Conservation (phyloP, 2,329 filamentous ascomycete genomes). For the Apiospora saccharicola region DNA sequence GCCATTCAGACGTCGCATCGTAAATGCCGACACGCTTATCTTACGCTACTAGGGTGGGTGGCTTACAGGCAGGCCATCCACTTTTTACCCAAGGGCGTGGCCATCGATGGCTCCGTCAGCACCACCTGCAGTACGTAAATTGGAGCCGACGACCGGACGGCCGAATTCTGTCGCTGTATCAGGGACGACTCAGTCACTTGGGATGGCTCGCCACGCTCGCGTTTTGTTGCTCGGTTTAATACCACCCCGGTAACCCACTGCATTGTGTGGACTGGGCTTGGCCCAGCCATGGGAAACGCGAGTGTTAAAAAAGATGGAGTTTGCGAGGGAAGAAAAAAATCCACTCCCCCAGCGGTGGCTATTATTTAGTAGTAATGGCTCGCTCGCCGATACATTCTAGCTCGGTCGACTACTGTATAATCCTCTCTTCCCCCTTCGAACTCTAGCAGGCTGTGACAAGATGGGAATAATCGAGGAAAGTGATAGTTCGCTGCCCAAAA, state of each 20-base stretch:
- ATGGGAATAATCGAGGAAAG: slow-evolving; percentile 4
- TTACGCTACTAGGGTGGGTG: slow-evolving; percentile 11
- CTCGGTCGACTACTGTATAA: neutral
- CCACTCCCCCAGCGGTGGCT: neutral
- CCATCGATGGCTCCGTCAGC: neutral
- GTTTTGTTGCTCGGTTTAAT: slow-evolving; percentile 11
- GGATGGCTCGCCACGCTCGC: slow-evolving; percentile 2
- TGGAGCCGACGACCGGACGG: slow-evolving; percentile 17
- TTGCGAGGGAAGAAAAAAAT: neutral
- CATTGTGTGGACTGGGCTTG: slow-evolving; percentile 1
- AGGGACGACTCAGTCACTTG: neutral
- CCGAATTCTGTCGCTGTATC: neutral
- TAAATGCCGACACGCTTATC: slow-evolving; percentile 15
- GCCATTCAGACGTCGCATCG: slow-evolving; percentile 5
- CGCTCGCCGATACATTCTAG: neutral
- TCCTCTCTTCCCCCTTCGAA: neutral
- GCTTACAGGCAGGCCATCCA: slow-evolving; percentile 4
- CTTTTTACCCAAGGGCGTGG: neutral
- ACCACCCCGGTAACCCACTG: slow-evolving; percentile 17
- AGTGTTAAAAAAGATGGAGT: slow-evolving; percentile 19
- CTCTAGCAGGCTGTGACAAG: neutral
- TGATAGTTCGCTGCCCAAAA: neutral
- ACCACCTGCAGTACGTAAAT: slow-evolving; percentile 18
- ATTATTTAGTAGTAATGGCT: slow-evolving; percentile 11
- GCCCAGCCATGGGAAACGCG: neutral